Percentiles rank a stretch among this genome's conserved stretches.
These are phyloP conservation scores for Fragaria iinumae DNA, from an alignment of 306 rosid species.

Conservation along the genomic window DNA sequence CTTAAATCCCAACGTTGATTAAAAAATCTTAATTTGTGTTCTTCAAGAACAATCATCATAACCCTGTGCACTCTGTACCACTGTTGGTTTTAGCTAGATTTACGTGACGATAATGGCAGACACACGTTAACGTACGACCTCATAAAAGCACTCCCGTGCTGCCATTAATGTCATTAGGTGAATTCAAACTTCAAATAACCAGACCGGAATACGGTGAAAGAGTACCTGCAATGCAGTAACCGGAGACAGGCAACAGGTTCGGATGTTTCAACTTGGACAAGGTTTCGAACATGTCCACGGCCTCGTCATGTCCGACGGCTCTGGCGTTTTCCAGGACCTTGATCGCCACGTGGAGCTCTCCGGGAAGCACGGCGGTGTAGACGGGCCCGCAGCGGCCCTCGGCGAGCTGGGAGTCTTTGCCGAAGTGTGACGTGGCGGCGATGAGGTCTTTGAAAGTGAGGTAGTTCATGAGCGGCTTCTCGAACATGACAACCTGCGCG, in stretches of 20 bases:
- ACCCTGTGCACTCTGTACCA: background rate
- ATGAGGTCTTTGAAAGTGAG: conserved; percentile 77
- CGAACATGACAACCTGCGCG: conserved; percentile 84
- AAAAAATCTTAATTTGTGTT: no score
- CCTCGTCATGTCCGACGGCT: conserved; percentile 47
- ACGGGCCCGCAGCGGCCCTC: conserved; percentile 96
- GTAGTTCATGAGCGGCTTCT: conserved; percentile 80
- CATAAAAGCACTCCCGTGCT: conserved; percentile 35
- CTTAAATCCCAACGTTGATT: background rate
- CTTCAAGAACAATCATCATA: conserved; percentile 23
- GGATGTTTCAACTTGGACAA: conserved; percentile 73
- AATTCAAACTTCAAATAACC: background rate
- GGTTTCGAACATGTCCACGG: conserved; percentile 57
- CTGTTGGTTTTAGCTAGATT: conserved; percentile 17
- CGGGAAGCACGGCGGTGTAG: conserved; percentile 74
- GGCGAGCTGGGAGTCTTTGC: conserved; percentile 83
- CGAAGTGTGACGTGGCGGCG: conserved; percentile 94
- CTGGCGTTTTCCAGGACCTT: conserved; percentile 79
- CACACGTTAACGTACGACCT: conserved; percentile 24
- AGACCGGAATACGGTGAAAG: background rate
- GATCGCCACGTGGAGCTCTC: conserved; percentile 94
- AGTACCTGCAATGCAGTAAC: conserved; percentile 94
- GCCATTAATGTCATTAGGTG: conserved; percentile 38
- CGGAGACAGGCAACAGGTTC: conserved; percentile 77
- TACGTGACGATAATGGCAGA: conserved; percentile 30